A percentile compares a stretch with the other conserved stretches of the same genome.
Evolutionary conservation across 257 asterid species (phyloP).

Genomic region (Verbena officinalis): DNA sequence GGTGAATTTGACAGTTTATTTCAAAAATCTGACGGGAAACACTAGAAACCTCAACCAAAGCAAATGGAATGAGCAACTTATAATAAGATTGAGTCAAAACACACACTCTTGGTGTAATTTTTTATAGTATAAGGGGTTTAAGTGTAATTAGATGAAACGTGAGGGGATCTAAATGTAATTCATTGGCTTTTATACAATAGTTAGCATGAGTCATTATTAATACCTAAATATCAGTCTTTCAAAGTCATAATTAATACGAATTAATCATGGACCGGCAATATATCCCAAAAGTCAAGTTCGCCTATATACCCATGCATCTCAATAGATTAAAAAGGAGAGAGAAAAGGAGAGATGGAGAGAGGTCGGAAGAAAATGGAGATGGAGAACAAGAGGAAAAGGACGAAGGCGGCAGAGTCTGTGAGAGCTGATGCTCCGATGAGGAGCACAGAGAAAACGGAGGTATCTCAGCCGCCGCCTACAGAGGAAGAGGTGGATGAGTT

Average conservation of each 20-base stretch:
- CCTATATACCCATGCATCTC: background rate
- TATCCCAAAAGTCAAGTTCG: slow-evolving; percentile 3
- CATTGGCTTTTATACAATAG: no score
- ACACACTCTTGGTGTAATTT: no score
- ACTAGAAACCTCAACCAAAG: no score
- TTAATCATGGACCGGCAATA: slow-evolving; percentile 1
- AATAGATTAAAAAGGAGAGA: background rate
- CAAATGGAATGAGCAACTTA: no score
- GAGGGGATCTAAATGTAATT: no score
- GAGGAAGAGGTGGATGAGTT: slow-evolving; percentile 57
- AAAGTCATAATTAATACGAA: background rate
- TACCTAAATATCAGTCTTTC: background rate
- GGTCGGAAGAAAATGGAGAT: background rate
- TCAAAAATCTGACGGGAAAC: no score
- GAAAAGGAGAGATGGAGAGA: slow-evolving; percentile 30
- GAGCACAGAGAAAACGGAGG: slow-evolving; percentile 23
- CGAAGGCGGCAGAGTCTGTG: background rate
- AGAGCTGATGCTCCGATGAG: background rate
- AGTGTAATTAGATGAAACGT: no score
- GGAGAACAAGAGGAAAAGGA: background rate
- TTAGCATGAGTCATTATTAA: background rate
- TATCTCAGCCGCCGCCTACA: slow-evolving; percentile 31
- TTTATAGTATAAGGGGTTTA: no score
- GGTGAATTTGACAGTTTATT: no score
- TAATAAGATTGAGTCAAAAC: no score